phyloP scores from a whole-genome alignment of 805 yeast genomes.

The Starmerella davenportii region DNA sequence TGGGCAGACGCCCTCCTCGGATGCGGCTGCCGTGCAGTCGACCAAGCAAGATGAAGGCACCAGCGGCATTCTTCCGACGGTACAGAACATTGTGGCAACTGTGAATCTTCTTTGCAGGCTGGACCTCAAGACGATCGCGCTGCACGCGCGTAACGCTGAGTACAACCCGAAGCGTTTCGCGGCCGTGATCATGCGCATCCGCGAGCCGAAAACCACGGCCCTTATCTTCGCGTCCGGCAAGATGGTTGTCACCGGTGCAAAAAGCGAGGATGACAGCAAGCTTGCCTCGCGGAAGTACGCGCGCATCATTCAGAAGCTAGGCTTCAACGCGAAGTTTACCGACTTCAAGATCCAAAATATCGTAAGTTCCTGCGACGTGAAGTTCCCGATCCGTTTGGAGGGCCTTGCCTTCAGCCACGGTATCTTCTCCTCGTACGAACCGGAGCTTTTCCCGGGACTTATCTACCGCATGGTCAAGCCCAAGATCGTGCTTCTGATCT shows the following conservation, averaged over 20 bases:
- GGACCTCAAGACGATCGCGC: conserved; percentile 89
- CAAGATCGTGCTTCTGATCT: conserved; percentile 83
- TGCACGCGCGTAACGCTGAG: conserved; percentile 98
- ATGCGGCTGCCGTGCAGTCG: conserved; percentile 1
- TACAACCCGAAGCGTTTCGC: conserved; percentile 95
- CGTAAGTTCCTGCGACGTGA: conserved; percentile 96
- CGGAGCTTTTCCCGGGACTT: conserved; percentile 93
- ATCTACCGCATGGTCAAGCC: conserved; percentile 99
- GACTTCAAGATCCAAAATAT: conserved; percentile 96
- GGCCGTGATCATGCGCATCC: conserved; percentile 96
- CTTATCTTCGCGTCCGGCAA: conserved; percentile 95
- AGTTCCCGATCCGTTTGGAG: conserved; percentile 91
- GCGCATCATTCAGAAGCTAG: conserved; percentile 91
- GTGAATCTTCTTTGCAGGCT: conserved; percentile 90
- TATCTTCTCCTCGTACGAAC: conserved; percentile 95
- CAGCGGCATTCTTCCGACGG: conserved; percentile 90
- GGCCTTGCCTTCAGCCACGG: conserved; percentile 97
- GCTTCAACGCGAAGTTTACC: conserved; percentile 93
- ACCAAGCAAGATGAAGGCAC: conserved; percentile 46
- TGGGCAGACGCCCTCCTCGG: conserved; percentile 3
- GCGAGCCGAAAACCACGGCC: conserved; percentile 98
- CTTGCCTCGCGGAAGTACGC: conserved; percentile 95
- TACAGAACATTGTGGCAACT: conserved; percentile 85
- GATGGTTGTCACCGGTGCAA: conserved; percentile 99
- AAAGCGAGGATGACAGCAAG: conserved; percentile 96